phyloP scores from a whole-genome alignment of 345 rosid genomes.

The Boechera retrofracta region DNA sequence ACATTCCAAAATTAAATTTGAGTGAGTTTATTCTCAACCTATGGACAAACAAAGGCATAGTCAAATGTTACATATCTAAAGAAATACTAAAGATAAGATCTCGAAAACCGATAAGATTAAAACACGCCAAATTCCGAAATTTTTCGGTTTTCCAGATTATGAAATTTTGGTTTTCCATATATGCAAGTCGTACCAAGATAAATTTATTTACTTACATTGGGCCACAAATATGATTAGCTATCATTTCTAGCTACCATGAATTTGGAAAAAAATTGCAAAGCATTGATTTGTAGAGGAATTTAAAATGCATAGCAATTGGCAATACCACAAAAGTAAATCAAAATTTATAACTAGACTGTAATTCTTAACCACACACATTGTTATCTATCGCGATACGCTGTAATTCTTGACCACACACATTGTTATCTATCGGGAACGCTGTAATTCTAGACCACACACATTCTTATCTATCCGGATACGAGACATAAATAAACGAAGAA shows the following conservation, averaged over 20 bases:
- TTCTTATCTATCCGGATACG: not conserved
- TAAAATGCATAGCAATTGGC: not conserved
- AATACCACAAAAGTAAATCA: conserved; percentile 13
- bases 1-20: not conserved
- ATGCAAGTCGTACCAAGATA: not conserved
- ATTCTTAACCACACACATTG: conserved; percentile 21
- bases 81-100: not conserved
- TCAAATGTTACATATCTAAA: not conserved
- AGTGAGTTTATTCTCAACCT: not conserved
- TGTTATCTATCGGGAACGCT: not conserved
- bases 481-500: not conserved
- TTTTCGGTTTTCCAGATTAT: not conserved
- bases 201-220: conserved; percentile 14
- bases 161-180: conserved; percentile 11
- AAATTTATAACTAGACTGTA: conserved; percentile 14
- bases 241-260: not conserved
- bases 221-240: not conserved
- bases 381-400: not conserved
- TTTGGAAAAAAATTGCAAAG: not conserved
- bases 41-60: not conserved
- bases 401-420: conserved; percentile 19
- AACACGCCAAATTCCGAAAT: not conserved
- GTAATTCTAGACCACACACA: conserved; percentile 22
- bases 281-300: conserved; percentile 2
- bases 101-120: conserved; percentile 10